These are phyloP conservation scores for Gremmenia infestans DNA, from an alignment of 2,329 filamentous ascomycete species.

Conservation along the genomic window DNA sequence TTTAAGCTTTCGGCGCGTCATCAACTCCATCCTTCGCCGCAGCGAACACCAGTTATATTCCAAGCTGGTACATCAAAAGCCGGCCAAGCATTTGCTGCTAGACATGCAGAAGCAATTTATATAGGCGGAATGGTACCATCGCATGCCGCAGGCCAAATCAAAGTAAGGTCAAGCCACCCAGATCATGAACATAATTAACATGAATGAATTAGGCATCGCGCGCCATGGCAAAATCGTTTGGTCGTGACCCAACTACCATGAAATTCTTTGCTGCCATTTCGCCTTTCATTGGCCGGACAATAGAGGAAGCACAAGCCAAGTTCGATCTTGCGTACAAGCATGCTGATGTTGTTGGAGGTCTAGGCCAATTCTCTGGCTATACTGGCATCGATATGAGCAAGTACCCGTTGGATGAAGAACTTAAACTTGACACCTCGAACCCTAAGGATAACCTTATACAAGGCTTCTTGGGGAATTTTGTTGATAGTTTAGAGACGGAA, in stretches of 20 bases:
- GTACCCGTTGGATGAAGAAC: no score
- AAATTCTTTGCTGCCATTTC: no score
- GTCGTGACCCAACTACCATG: no score
- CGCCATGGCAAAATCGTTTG: no score
- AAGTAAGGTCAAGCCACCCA: no score
- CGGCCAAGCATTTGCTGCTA: conserved; percentile 60
- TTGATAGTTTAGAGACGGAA: no score
- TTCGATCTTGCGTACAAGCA: conserved; percentile 53
- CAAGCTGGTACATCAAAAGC: conserved; percentile 64
- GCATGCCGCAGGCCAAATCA: no score
- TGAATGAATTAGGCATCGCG: no score
- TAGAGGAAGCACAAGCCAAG: conserved; percentile 60
- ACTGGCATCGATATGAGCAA: conserved; percentile 55
- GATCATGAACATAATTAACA: no score
- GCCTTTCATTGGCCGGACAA: conserved; percentile 48
- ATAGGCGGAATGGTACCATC: conserved; percentile 42
- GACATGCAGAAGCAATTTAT: conserved; percentile 67
- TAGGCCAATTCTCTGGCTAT: conserved; percentile 68
- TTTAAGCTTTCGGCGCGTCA: background rate
- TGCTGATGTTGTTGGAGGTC: conserved; percentile 50
- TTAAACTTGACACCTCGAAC: no score
- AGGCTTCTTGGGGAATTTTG: no score
- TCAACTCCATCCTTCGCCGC: conserved; percentile 52
- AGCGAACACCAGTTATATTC: conserved; percentile 62
- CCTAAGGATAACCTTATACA: no score